These are phyloP conservation scores for Phytophthora ramorum DNA, from an alignment of 352 stramenopile species.

Conservation along the genomic window DNA sequence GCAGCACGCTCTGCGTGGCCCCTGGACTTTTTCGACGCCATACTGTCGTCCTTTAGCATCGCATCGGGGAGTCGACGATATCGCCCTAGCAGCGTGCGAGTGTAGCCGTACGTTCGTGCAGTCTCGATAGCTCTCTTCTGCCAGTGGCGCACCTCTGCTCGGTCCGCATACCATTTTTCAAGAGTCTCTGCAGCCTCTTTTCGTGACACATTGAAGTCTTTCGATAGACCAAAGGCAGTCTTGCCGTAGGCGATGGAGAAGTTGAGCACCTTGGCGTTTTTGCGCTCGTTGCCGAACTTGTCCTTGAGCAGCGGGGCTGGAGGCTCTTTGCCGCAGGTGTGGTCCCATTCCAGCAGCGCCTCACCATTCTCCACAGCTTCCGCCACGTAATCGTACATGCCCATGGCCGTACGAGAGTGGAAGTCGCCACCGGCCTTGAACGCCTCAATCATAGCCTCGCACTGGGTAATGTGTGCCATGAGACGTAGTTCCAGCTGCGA, in stretches of 20 bases:
- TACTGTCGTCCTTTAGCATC: slow-evolving; percentile 67
- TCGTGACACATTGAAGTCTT: slow-evolving; percentile 86
- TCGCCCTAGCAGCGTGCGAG: slow-evolving; percentile 96
- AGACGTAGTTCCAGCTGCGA: slow-evolving; percentile 99
- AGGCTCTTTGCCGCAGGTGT: slow-evolving; percentile 84
- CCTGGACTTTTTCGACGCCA: slow-evolving; percentile 74
- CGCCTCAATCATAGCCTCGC: slow-evolving; percentile 98
- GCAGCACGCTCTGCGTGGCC: slow-evolving; percentile 94
- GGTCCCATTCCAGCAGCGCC: slow-evolving; percentile 98
- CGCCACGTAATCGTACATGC: slow-evolving; percentile 99
- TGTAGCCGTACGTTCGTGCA: slow-evolving; percentile 87
- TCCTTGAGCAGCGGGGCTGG: slow-evolving; percentile 98
- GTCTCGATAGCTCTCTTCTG: slow-evolving; percentile 94
- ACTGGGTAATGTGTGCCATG: slow-evolving; percentile 98
- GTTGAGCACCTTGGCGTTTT: slow-evolving; percentile 99
- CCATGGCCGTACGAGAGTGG: slow-evolving; percentile 96
- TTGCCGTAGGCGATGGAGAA: slow-evolving; percentile 99
- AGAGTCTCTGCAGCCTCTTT: slow-evolving; percentile 87
- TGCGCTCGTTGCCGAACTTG: slow-evolving; percentile 96
- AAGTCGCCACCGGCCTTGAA: slow-evolving; percentile 95
- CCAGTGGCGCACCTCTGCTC: slow-evolving; percentile 92
- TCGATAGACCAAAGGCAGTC: slow-evolving; percentile 96
- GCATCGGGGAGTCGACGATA: slow-evolving; percentile 97
- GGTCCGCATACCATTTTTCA: slow-evolving; percentile 97
- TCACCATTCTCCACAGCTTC: slow-evolving; percentile 96